phyloP scores from a whole-genome alignment of 768 basidiomycete genomes.

The Mrakia gelida region DNA sequence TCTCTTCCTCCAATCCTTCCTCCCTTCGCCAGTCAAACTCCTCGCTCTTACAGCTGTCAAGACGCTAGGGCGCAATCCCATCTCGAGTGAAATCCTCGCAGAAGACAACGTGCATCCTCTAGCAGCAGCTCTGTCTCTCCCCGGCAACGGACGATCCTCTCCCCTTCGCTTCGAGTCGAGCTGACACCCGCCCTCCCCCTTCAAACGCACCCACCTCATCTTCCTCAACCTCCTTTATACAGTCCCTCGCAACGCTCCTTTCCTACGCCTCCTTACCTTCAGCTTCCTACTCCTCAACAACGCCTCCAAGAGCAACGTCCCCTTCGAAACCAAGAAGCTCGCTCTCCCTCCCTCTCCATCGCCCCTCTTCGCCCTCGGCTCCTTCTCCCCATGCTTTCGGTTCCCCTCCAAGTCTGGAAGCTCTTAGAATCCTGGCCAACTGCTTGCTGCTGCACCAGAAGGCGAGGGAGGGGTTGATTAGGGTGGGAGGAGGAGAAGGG shows the following conservation, averaged over 20 bases:
- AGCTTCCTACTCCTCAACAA: not conserved
- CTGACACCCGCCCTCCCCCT: not conserved
- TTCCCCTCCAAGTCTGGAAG: constrained; percentile 30
- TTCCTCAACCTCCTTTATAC: not conserved
- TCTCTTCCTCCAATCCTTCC: not conserved
- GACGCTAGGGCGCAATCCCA: constrained; percentile 34
- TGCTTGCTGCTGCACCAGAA: constrained; percentile 34
- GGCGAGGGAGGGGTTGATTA: constrained; percentile 32
- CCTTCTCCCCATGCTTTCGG: constrained; percentile 14
- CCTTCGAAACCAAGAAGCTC: constrained; percentile 23
- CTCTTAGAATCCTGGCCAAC: constrained; percentile 37
- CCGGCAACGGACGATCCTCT: not conserved
- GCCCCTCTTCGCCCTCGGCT: constrained; percentile 7
- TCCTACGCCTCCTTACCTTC: constrained; percentile 14
- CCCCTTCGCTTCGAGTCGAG: no score
- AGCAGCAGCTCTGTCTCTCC: not conserved
- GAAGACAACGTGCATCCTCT: constrained; percentile 13
- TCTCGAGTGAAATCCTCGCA: constrained; percentile 31
- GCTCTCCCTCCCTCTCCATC: constrained; percentile 13
- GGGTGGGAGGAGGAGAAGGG: constrained; percentile 30
- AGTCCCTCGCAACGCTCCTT: constrained; percentile 26
- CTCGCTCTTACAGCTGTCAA: constrained; percentile 34
- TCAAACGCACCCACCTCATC: not conserved
- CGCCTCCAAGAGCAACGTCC: not conserved
- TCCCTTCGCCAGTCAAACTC: constrained; percentile 39